Evolutionary conservation across 345 rosid species (phyloP), one percentile per base, ranked within the genome.

Genomic region (Erodium maritimum): DNA sequence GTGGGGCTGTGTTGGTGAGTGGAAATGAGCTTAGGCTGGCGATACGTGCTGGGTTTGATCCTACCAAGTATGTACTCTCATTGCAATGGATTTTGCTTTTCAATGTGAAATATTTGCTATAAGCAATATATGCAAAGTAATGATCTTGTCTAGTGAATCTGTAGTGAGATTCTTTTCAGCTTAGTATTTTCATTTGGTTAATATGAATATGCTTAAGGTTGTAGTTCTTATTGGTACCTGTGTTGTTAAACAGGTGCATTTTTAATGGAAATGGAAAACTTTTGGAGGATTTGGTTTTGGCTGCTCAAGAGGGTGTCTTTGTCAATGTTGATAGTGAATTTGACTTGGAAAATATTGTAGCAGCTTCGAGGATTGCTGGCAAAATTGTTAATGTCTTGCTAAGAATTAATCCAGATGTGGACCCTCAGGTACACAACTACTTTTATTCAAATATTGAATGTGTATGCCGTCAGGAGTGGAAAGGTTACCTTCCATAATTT

Each of bases 391-490:
- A 89, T 73, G 95, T 93, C 37, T 69, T 93, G 60, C 96, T 93
- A 34, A 94, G 97, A 53, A 93, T 93, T 73, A 93, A 93, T 73
- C 99, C 99, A 1, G 99, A 93, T 62, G 99, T 93, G 12, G 97
- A 94, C 67, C 97, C 97, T 71, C 99, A 89, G 97, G 99, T 90
- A 73, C 53, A 64, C 46, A 5, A 23, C 19, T 50, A 23, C 34
- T 21, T 42, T 21, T 9, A 19, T 13, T 54, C 12, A 7, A 42
- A 0, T n/a, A n/a, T n/a, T n/a, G n/a, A n/a, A n/a, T n/a, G n/a
- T n/a, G n/a, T n/a, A n/a, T n/a, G n/a, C n/a, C n/a, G n/a, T n/a
- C n/a, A n/a, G n/a, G n/a, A n/a, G n/a, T n/a, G 37, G 0, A 29
- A 29, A 5, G 37, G 8, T 29, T 29, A 29, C 37, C 37, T 29